phyloP scores from a whole-genome alignment of 225 moss, liverwort and hornwort species.

The Sphagnum tenellum region DNA sequence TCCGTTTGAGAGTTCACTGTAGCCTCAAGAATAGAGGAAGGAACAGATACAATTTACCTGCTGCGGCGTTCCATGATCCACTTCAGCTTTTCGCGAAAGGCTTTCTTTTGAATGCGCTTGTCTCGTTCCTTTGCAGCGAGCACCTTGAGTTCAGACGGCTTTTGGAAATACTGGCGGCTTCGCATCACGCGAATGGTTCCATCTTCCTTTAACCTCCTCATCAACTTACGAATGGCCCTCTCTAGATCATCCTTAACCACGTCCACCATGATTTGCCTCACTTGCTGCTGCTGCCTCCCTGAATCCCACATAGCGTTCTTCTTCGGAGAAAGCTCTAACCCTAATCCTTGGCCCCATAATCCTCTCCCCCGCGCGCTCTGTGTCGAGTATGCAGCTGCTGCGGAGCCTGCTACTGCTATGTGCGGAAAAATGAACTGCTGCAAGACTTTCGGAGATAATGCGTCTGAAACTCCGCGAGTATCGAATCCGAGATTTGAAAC shows the following conservation, averaged over 20 bases:
- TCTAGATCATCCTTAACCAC: constrained; percentile 75
- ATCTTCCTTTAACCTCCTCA: constrained; percentile 83
- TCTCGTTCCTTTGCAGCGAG: constrained; percentile 83
- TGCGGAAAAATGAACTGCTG: too few species aligned
- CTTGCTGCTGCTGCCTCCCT: constrained; percentile 24
- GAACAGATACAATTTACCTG: constrained; percentile 29
- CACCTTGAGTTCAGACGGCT: constrained; percentile 82
- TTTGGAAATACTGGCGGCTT: constrained; percentile 49
- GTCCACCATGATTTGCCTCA: constrained; percentile 75
- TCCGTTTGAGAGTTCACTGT: background rate
- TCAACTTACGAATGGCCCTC: constrained; percentile 79
- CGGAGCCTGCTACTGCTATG: too few species aligned
- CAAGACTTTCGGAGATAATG: too few species aligned
- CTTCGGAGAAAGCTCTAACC: too few species aligned
- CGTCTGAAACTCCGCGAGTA: too few species aligned
- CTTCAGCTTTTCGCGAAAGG: constrained; percentile 66
- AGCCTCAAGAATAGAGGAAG: background rate
- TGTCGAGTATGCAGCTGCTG: too few species aligned
- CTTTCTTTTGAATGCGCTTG: constrained; percentile 52
- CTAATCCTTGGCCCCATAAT: too few species aligned
- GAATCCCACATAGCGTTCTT: too few species aligned
- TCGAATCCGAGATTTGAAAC: too few species aligned
- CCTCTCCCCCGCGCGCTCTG: too few species aligned
- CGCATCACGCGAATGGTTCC: constrained; percentile 52
- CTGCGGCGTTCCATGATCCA: constrained; percentile 73